phyloP scores from a whole-genome alignment of 2,329 filamentous ascomycete genomes.

The Lojkania enalia region DNA sequence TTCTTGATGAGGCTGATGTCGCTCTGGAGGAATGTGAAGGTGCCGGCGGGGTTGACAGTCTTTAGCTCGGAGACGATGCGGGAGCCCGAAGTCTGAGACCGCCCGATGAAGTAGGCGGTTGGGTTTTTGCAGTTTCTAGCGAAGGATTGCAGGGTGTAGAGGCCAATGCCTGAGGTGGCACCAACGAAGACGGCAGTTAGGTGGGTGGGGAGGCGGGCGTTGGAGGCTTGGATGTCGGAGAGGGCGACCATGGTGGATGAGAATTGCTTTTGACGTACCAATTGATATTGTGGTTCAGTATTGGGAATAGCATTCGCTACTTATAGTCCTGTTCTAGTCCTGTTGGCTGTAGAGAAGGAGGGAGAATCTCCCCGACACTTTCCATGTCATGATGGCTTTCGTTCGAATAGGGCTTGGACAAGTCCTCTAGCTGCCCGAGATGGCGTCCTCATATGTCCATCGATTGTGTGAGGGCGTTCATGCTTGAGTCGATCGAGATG shows the following conservation, averaged over 20 bases:
- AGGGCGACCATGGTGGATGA: constrained; percentile 40
- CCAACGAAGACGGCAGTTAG: constrained; percentile 57
- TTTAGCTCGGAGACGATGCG: constrained; percentile 50
- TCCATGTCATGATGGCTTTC: too few relatives aligned
- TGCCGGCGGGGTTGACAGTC: constrained; percentile 49
- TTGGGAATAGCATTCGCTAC: too few relatives aligned
- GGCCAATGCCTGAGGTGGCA: constrained; percentile 57
- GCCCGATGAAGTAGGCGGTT: constrained; percentile 54
- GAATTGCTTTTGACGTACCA: neutral
- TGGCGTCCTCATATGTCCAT: too few relatives aligned
- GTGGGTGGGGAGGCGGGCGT: constrained; percentile 42
- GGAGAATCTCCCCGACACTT: too few relatives aligned
- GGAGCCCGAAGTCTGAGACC: constrained; percentile 47
- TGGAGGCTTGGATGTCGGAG: constrained; percentile 38
- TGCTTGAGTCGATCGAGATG: too few relatives aligned
- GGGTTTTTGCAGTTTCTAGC: constrained; percentile 47
- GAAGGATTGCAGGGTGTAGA: constrained; percentile 52
- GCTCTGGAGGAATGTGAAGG: constrained; percentile 52
- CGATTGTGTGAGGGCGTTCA: too few relatives aligned
- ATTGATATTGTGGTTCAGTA: too few relatives aligned
- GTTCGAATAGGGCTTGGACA: too few relatives aligned
- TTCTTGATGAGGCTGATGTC: constrained; percentile 53
- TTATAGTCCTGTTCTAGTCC: too few relatives aligned
- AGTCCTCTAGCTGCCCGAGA: too few relatives aligned
- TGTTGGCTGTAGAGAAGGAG: too few relatives aligned